Evolutionary conservation across 139 green algal species (phyloP).

Genomic region (Haematococcus lacustris): DNA sequence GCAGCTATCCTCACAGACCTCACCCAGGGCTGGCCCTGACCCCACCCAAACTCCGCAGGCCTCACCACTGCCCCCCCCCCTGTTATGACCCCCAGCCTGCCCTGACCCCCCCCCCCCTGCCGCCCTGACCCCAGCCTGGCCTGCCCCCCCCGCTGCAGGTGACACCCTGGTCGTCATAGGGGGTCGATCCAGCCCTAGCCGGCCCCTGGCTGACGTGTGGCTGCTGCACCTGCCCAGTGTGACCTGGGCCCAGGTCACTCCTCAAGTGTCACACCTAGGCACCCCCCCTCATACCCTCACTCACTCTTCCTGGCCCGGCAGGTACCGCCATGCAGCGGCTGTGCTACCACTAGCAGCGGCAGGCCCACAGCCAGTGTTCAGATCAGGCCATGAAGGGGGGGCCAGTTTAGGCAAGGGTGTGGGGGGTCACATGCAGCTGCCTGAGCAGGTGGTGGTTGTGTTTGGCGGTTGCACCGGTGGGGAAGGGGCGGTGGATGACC

Average conservation of each 20-base stretch:
- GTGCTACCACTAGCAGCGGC: slow-evolving; percentile 3
- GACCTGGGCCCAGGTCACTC: slow-evolving; percentile 8
- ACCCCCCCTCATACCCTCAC: neutral
- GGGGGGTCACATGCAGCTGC: too few relatives aligned
- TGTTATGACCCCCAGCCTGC: too few relatives aligned
- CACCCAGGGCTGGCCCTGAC: too few relatives aligned
- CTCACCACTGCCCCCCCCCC: too few relatives aligned
- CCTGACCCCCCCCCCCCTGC: too few relatives aligned
- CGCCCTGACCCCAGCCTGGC: too few relatives aligned
- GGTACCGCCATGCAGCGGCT: slow-evolving; percentile 28
- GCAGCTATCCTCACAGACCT: too few relatives aligned
- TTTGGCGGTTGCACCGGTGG: slow-evolving; percentile 22
- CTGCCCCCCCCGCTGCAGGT: slow-evolving; percentile 7
- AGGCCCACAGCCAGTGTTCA: neutral
- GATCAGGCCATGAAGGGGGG: too few relatives aligned
- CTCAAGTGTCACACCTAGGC: neutral
- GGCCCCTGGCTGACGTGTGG: slow-evolving; percentile 38
- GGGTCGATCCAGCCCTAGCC: slow-evolving; percentile 30
- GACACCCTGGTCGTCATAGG: slow-evolving; percentile 27
- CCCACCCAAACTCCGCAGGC: too few relatives aligned
- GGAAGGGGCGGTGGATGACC: slow-evolving; percentile 11
- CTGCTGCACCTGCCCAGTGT: slow-evolving; percentile 22
- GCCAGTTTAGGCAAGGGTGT: too few relatives aligned
- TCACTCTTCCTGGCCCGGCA: slow-evolving; percentile 9
- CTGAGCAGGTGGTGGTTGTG: slow-evolving; percentile 21